Evolutionary conservation across 768 basidiomycete species (phyloP), one percentile per base, ranked within the genome.

Genomic region (Hericium coralloides): DNA sequence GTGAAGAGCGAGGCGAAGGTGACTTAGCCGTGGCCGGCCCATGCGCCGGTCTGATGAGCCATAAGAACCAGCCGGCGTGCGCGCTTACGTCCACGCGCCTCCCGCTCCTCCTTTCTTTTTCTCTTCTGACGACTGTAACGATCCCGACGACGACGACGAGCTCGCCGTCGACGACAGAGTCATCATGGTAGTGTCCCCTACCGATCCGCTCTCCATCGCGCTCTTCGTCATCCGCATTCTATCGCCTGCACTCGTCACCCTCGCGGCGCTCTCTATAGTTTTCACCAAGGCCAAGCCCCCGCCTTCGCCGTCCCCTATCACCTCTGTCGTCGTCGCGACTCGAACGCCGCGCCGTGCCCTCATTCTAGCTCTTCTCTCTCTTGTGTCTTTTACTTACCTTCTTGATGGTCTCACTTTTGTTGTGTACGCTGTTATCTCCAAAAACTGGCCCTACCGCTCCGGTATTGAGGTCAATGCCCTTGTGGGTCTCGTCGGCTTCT

Each of bases 371-470:
- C 73, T 91, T 59, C 76, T 95, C 49, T 81, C 86, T 52, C 73
- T 93, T 54, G 67, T 78, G 22, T 79, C 88, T n/a, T 68, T 86
- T 52, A 84, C 87, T 15, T 95, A 83, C 67, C 75, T 95, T 52
- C 70, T 83, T 31, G 92, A 95, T 66, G 93, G 90, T 14, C 74
- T 86, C 36, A 76, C 85, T 15, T 85, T 89, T 63, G 81, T 87
- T 45, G 72, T 80, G 4, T 79, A 76, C 65, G 79, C 84, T 18
- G 75, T 92, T 45, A 65, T 92, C 56, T 74, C 79, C 61, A 82
- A 84, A 62, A 59, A 74, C 10, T 92, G 92, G 89, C 79, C 79
- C 12, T 73, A 69, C 41, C 64, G 74, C 58, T 82, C 84, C 8
- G 88, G 84, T 22, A 76, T 87, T 43, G 85, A 87, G 64, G 69